A percentile compares a stretch with the other conserved stretches of the same genome.
Conservation (phyloP, 2,329 filamentous ascomycete genomes). For the Talaromyces amestolkiae region DNA sequence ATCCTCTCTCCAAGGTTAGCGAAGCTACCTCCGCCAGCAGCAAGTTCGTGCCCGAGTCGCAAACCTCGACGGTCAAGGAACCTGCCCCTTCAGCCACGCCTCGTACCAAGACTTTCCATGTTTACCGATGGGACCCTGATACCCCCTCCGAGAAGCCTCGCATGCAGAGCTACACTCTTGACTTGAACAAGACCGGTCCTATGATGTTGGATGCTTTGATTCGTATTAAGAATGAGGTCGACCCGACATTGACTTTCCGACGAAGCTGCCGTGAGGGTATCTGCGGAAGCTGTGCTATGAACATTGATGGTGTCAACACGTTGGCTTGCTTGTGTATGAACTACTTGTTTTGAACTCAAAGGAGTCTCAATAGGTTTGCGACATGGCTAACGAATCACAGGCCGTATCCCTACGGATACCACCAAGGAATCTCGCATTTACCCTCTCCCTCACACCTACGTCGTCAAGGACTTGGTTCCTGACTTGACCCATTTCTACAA, state of each 20-base stretch:
- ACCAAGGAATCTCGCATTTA: conserved; percentile 87
- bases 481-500: conserved; percentile 99
- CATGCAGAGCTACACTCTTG: conserved; percentile 93
- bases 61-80: conserved; percentile 62
- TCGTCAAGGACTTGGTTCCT: conserved; percentile 97
- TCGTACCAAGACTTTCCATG: conserved; percentile 88
- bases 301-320: conserved; percentile 98
- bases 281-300: conserved; percentile 98
- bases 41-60: conserved; percentile 45
- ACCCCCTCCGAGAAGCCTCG: conserved; percentile 84
- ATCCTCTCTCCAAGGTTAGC: conserved; percentile 34
- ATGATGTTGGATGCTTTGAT: conserved; percentile 98
- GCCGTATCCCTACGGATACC: conserved; percentile 86
- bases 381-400: conserved; percentile 47
- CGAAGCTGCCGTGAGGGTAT: conserved; percentile 97
- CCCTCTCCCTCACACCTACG: conserved; percentile 95
- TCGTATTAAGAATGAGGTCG: conserved; percentile 97
- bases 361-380: background rate
- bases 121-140: conserved; percentile 99
- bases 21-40: conserved; percentile 29
- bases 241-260: conserved; percentile 94
- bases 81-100: conserved; percentile 57
- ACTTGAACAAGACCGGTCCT: conserved; percentile 97
- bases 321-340: conserved; percentile 89
- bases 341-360: background rate